Percentiles rank a stretch among this genome's conserved stretches.
phyloP scores from a whole-genome alignment of 2,329 filamentous ascomycete genomes.

The Penicillium corylophilum region DNA sequence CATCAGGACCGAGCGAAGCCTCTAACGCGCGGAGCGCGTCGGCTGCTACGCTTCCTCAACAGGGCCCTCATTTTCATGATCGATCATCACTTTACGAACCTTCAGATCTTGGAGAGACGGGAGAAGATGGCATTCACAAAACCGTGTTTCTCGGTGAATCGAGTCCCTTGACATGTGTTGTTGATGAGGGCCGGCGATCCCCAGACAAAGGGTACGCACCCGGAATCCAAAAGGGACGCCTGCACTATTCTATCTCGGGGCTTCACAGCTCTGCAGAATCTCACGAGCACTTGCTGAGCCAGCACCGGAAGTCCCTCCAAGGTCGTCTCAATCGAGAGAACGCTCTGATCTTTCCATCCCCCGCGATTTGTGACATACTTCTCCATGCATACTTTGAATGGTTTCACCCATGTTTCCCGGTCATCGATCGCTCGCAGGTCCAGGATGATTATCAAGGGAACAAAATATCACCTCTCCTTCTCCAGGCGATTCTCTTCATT shows the following conservation, averaged over 20 bases:
- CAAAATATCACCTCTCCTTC: slow-evolving; percentile 50
- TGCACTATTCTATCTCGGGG: slow-evolving; percentile 39
- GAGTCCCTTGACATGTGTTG: slow-evolving; percentile 51
- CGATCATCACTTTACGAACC: slow-evolving; percentile 6
- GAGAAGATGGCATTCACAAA: slow-evolving; percentile 17
- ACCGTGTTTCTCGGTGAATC: slow-evolving; percentile 50
- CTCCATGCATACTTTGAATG: slow-evolving; percentile 56
- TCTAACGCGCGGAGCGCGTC: not conserved
- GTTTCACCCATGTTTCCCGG: slow-evolving; percentile 59
- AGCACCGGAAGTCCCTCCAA: slow-evolving; percentile 34
- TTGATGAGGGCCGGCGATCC: slow-evolving; percentile 38
- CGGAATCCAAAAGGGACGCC: slow-evolving; percentile 35
- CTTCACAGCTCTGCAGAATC: slow-evolving; percentile 12
- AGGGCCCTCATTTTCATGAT: slow-evolving; percentile 3
- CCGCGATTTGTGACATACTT: slow-evolving; percentile 44
- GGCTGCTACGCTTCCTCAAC: not conserved
- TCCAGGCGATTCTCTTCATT: slow-evolving; percentile 57
- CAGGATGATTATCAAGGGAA: slow-evolving; percentile 41
- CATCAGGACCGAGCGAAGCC: not conserved
- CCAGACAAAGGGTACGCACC: slow-evolving; percentile 30
- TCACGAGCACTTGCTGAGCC: slow-evolving; percentile 19
- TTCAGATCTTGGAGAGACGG: not conserved
- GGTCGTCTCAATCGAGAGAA: slow-evolving; percentile 41
- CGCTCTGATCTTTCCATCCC: slow-evolving; percentile 49
- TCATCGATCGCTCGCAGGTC: slow-evolving; percentile 51